These are phyloP conservation scores for Termitomyces heimii DNA, from an alignment of 768 basidiomycete species.

Conservation along the genomic window DNA sequence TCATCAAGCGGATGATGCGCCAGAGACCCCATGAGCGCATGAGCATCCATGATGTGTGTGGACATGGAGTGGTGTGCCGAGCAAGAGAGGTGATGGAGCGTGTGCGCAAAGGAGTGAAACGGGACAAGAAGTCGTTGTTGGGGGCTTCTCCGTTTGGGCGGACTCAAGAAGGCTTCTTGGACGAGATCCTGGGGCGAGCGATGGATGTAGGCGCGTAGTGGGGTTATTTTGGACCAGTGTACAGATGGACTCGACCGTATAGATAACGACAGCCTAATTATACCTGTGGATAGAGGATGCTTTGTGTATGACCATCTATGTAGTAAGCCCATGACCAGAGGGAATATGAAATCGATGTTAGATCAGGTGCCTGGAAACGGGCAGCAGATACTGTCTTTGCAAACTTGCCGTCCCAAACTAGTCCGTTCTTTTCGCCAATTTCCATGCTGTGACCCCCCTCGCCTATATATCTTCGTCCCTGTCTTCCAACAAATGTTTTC, in stretches of 20 bases:
- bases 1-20: slow-evolving; percentile 77
- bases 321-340: not conserved
- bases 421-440: slow-evolving; percentile 20
- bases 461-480: slow-evolving; percentile 16
- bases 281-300: slow-evolving; percentile 1
- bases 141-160: slow-evolving; percentile 56
- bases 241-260: not conserved
- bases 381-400: slow-evolving; percentile 17
- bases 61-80: slow-evolving; percentile 58
- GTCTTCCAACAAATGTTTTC: slow-evolving; percentile 19
- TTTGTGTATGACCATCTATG: not conserved
- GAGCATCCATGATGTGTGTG: slow-evolving; percentile 47
- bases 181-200: slow-evolving; percentile 44
- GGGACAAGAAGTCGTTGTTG: slow-evolving; percentile 37
- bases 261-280: not conserved
- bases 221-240: not conserved
- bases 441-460: slow-evolving; percentile 18
- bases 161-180: slow-evolving; percentile 58
- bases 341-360: slow-evolving; percentile 7
- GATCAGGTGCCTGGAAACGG: slow-evolving; percentile 23
- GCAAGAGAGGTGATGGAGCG: slow-evolving; percentile 61
- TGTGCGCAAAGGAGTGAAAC: slow-evolving; percentile 28
- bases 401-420: slow-evolving; percentile 11
- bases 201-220: slow-evolving; percentile 36
- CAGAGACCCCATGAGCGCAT: slow-evolving; percentile 59